Percentiles rank a stretch among this genome's conserved stretches.
phyloP scores from a whole-genome alignment of 1,284 basidiomycete species.

The Pseudozyma pruni region DNA sequence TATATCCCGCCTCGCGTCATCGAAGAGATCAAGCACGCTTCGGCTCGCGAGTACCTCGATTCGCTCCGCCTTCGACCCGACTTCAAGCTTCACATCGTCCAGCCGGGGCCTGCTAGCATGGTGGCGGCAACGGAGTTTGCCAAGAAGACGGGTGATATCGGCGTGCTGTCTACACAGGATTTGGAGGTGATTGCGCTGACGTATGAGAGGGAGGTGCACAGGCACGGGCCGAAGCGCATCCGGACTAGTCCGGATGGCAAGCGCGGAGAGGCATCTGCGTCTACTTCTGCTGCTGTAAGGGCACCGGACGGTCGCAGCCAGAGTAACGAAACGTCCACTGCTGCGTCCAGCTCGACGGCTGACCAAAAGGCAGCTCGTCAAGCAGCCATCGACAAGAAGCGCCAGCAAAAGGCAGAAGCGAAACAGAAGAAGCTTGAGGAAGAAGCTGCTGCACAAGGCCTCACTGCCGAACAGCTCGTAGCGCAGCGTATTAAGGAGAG shows the following conservation, averaged over 20 bases:
- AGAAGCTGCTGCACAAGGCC: slow-evolving; percentile 24
- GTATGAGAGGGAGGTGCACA: slow-evolving; percentile 77
- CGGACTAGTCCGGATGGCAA: slow-evolving; percentile 70
- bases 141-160: slow-evolving; percentile 95
- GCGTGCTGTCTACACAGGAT: slow-evolving; percentile 91
- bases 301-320: slow-evolving; percentile 16
- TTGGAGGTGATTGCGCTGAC: slow-evolving; percentile 90
- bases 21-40: slow-evolving; percentile 63
- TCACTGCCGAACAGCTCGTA: slow-evolving; percentile 36
- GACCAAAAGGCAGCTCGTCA: slow-evolving; percentile 23
- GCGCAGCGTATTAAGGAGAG: slow-evolving; percentile 35
- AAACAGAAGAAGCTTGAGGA: slow-evolving; percentile 36
- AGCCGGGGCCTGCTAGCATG: slow-evolving; percentile 60
- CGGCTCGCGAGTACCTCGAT: slow-evolving; percentile 62
- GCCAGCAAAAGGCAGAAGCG: slow-evolving; percentile 32
- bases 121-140: slow-evolving; percentile 84
- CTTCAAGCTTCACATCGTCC: slow-evolving; percentile 58
- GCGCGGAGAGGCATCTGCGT: slow-evolving; percentile 36
- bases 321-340: slow-evolving; percentile 17
- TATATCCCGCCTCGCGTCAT: slow-evolving; percentile 62
- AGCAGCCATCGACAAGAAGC: slow-evolving; percentile 46
- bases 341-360: slow-evolving; percentile 2
- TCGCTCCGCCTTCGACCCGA: slow-evolving; percentile 53
- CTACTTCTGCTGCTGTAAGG: slow-evolving; percentile 2
- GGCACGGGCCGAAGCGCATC: slow-evolving; percentile 71